Percentiles rank a stretch among this genome's conserved stretches.
Evolutionary conservation across 306 rosid genomes (phyloP).

Genomic region (Medicago lupulina): DNA sequence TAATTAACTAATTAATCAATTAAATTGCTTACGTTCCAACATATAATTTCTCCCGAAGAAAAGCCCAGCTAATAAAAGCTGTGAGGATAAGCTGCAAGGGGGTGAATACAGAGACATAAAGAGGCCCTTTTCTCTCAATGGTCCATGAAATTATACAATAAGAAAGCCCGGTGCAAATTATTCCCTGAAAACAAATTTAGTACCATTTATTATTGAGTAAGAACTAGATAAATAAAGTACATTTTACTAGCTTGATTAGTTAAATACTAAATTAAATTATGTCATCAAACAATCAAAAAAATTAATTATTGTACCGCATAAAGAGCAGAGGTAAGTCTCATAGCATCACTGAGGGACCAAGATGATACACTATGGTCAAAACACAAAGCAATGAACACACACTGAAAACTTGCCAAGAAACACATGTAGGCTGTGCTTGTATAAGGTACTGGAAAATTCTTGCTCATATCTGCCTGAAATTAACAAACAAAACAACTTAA

Average conservation of each 20-base stretch:
- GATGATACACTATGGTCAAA: constrained; percentile 52
- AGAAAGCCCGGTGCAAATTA: constrained; percentile 66
- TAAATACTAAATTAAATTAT: too few relatives aligned
- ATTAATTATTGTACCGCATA: constrained; percentile 53
- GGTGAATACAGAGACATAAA: constrained; percentile 69
- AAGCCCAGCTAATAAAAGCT: constrained; percentile 77
- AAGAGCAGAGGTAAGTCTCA: constrained; percentile 58
- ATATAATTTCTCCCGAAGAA: constrained; percentile 64
- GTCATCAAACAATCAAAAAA: too few relatives aligned
- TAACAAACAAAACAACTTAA: too few relatives aligned
- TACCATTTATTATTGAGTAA: not conserved
- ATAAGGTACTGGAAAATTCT: constrained; percentile 74
- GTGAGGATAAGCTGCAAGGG: constrained; percentile 75
- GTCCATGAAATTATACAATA: constrained; percentile 77
- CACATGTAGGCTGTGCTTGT: constrained; percentile 71
- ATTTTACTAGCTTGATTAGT: too few relatives aligned
- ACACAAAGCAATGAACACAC: constrained; percentile 59
- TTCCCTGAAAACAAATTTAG: constrained; percentile 55
- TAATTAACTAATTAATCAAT: not conserved
- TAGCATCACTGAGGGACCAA: constrained; percentile 62
- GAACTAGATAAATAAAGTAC: too few relatives aligned
- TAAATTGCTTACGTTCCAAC: constrained; percentile 83
- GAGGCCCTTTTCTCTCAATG: constrained; percentile 81
- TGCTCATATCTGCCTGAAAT: constrained; percentile 71
- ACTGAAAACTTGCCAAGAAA: constrained; percentile 63